Evolutionary conservation across 2,329 filamentous ascomycete genomes (phyloP).

Genomic region (Dactylellina sp.): DNA sequence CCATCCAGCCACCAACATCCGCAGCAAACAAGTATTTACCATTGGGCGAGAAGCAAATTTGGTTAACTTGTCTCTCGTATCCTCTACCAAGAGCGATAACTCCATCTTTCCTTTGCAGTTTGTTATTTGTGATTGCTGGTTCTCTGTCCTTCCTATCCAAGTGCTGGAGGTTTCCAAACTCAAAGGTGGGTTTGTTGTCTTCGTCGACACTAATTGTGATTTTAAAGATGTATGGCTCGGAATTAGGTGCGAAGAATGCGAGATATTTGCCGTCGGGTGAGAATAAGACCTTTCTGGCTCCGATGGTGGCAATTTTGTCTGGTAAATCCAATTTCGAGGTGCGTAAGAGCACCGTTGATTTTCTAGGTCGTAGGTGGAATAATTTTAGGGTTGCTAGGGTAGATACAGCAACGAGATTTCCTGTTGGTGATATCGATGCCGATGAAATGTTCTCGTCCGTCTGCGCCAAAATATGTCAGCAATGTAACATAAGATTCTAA

Average conservation of each 20-base stretch:
- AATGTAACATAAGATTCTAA: conserved; percentile 12
- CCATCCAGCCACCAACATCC: conserved; percentile 66
- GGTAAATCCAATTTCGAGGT: conserved; percentile 52
- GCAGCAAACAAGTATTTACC: conserved; percentile 67
- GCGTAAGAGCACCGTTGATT: conserved; percentile 58
- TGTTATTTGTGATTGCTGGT: conserved; percentile 18
- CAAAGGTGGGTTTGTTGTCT: conserved; percentile 32
- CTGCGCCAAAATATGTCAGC: conserved; percentile 61
- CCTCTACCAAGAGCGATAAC: conserved; percentile 46
- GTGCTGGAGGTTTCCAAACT: conserved; percentile 41
- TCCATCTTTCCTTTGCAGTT: conserved; percentile 40
- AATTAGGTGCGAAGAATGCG: conserved; percentile 67
- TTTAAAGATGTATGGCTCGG: conserved; percentile 62
- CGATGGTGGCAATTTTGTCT: conserved; percentile 67
- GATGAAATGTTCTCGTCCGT: conserved; percentile 87
- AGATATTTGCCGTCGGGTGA: conserved; percentile 79
- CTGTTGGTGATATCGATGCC: conserved; percentile 76
- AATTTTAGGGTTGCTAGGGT: conserved; percentile 80
- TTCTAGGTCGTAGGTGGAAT: conserved; percentile 74
- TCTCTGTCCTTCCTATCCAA: conserved; percentile 51
- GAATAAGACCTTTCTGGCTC: conserved; percentile 77
- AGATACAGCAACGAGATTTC: conserved; percentile 79
- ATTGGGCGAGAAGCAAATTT: conserved; percentile 66
- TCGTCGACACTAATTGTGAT: conserved; percentile 27
- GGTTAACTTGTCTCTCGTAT: conserved; percentile 45